phyloP scores from a whole-genome alignment of 106 monocot species.

The Dendrobium catenatum region DNA sequence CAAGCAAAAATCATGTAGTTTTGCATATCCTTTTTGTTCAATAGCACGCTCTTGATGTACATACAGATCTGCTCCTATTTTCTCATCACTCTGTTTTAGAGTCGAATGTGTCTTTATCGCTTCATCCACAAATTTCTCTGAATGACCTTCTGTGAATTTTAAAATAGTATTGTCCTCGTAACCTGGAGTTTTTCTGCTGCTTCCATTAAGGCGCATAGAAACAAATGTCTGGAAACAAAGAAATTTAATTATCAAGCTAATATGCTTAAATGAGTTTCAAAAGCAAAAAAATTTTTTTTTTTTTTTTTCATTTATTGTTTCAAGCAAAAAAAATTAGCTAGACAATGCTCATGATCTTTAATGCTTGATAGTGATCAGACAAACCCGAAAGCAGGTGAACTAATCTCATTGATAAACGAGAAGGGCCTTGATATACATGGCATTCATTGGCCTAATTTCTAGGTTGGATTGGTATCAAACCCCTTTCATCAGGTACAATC shows the following conservation, averaged over 20 bases:
- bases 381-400: neutral
- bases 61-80: neutral
- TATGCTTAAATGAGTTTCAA: neutral
- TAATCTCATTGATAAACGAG: neutral
- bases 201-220: conserved; percentile 22
- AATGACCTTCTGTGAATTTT: conserved; percentile 11
- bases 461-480: neutral
- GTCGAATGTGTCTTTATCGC: conserved; percentile 3
- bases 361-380: neutral
- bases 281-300: neutral
- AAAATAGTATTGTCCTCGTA: conserved; percentile 21
- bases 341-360: neutral
- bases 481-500: neutral
- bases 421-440: neutral
- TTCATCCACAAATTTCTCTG: conserved; percentile 6
- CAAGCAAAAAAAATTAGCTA: neutral
- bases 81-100: conserved; percentile 1
- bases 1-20: conserved; percentile 39
- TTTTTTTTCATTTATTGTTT: neutral
- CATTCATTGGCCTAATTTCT: neutral
- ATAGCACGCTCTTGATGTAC: conserved; percentile 6
- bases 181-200: conserved; percentile 12
- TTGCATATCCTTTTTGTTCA: conserved; percentile 22
- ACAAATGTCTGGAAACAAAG: conserved; percentile 14
- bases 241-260: neutral